phyloP scores from a whole-genome alignment of 768 basidiomycete genomes.

The Hygrophorus pudorinus region DNA sequence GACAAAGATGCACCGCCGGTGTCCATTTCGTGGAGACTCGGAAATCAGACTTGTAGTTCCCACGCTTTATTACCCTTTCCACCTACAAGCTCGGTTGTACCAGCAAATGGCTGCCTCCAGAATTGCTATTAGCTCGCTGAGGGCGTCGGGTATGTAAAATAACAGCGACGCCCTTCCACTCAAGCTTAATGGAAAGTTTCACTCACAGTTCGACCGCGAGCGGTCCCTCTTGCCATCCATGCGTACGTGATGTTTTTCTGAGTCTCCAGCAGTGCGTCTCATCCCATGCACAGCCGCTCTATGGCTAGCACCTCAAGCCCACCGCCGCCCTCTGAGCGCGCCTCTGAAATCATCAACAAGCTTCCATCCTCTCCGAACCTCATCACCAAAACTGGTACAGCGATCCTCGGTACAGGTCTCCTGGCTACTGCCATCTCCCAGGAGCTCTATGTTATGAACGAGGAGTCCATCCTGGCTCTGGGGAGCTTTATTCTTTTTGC shows the following conservation, averaged over 20 bases:
- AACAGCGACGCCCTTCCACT: neutral
- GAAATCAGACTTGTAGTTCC: too few relatives aligned
- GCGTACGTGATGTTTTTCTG: neutral
- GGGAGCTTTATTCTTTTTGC: conserved; percentile 78
- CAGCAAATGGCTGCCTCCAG: conserved; percentile 54
- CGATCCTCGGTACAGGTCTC: conserved; percentile 83
- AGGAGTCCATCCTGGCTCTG: conserved; percentile 84
- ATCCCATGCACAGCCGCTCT: conserved; percentile 38
- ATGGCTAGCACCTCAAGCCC: conserved; percentile 52
- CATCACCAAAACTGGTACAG: conserved; percentile 91
- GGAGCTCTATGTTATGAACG: conserved; percentile 96
- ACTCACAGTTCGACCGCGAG: neutral
- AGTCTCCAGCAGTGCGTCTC: neutral
- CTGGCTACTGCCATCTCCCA: conserved; percentile 90
- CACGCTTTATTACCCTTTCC: too few relatives aligned
- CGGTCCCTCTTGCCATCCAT: conserved; percentile 1
- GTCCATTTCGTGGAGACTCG: too few relatives aligned
- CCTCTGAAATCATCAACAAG: conserved; percentile 82
- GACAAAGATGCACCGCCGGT: neutral
- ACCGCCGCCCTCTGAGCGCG: conserved; percentile 78
- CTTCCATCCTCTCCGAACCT: conserved; percentile 77
- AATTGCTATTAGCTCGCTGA: conserved; percentile 56
- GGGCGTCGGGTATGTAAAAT: conserved; percentile 39
- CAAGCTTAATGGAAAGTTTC: neutral
- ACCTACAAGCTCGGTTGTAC: too few relatives aligned